Evolutionary conservation across 2,329 filamentous ascomycete species (phyloP), one percentile per base, ranked within the genome.

Genomic region (Trichoderma sp.): DNA sequence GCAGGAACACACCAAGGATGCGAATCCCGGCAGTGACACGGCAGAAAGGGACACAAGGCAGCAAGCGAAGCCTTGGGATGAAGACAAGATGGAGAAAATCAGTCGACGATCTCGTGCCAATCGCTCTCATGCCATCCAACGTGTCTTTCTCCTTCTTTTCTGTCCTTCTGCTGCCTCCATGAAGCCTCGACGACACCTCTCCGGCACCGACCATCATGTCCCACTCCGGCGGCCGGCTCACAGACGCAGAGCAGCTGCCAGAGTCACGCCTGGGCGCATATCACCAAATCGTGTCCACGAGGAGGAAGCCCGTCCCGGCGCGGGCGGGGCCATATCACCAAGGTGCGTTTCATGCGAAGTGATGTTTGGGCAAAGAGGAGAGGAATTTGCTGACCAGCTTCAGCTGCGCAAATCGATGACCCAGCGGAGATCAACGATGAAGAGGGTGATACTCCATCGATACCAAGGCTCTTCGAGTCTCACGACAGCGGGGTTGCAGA

Each of bases 281-380:
- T 63, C 60, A 63, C 15, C 60, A 63, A 3, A 45, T 63, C 6
- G 50, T 63, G 41, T 63, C 60, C 41, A 43, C 54, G 21, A 63
- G 14, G 41, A 55, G 60, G 54, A 63, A 63, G 15, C 60, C 60
- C 7, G 19, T 63, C 9, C 50, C 50, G 14, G 41, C 15, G 41
- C 34, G 39, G 10, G 60, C 60, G 26, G 60, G 60, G 28, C 50
- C 60, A 47, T 63, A 63, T 63, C 50, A 47, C n/a, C 24, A 63
- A 54, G 43, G 60, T 63, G 15, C 41, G 50, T 47, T 21, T 52
- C n/a, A 14, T 12, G 14, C 12, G 21, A 34, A 28, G 41, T 15
- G 45, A 47, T 21, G 17, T 17, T 15, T 26, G n/a, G 24, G 39
- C 47, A 21, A 50, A 7, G 12, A 24, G 52, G 24, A 43, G 10